Conservation (phyloP, 2,329 filamentous ascomycete genomes). For the Fusarium odoratissimum region DNA sequence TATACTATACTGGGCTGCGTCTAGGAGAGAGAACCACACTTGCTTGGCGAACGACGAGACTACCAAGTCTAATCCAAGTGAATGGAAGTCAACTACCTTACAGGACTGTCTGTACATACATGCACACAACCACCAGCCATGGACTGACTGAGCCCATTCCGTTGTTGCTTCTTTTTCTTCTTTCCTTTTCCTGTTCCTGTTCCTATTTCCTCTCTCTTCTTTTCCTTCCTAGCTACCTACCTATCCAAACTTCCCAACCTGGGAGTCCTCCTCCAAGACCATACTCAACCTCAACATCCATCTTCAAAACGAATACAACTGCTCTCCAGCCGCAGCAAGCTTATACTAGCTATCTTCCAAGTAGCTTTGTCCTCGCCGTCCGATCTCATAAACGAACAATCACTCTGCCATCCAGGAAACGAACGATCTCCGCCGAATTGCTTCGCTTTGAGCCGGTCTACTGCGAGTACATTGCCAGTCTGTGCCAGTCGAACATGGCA, state of each 20-base stretch:
- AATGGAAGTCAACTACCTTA: slow-evolving; percentile 30
- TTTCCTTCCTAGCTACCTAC: slow-evolving; percentile 11
- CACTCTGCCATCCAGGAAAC: slow-evolving; percentile 2
- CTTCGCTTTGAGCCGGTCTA: slow-evolving; percentile 25
- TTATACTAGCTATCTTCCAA: not conserved
- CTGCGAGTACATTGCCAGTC: slow-evolving; percentile 15
- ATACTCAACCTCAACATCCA: slow-evolving; percentile 17
- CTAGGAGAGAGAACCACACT: slow-evolving; percentile 38
- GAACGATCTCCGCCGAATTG: slow-evolving; percentile 14
- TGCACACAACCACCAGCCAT: slow-evolving; percentile 47
- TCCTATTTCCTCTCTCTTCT: slow-evolving; percentile 6
- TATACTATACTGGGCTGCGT: slow-evolving; percentile 24
- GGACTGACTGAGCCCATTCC: slow-evolving; percentile 42
- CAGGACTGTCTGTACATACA: slow-evolving; percentile 30
- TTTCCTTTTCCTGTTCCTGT: slow-evolving; percentile 11
- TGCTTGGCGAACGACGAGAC: slow-evolving; percentile 38
- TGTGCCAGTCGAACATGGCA: slow-evolving; percentile 44
- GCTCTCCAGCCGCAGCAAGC: slow-evolving; percentile 15
- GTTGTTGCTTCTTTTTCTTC: slow-evolving; percentile 40
- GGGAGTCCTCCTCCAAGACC: not conserved
- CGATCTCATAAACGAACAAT: slow-evolving; percentile 13
- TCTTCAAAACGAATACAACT: slow-evolving; percentile 19
- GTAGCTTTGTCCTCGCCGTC: not conserved
- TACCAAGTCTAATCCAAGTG: slow-evolving; percentile 33
- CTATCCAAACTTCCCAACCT: slow-evolving; percentile 19